These are phyloP conservation scores for Globisporangium okanoganense DNA, from an alignment of 352 stramenopile genomes.

Conservation along the genomic window DNA sequence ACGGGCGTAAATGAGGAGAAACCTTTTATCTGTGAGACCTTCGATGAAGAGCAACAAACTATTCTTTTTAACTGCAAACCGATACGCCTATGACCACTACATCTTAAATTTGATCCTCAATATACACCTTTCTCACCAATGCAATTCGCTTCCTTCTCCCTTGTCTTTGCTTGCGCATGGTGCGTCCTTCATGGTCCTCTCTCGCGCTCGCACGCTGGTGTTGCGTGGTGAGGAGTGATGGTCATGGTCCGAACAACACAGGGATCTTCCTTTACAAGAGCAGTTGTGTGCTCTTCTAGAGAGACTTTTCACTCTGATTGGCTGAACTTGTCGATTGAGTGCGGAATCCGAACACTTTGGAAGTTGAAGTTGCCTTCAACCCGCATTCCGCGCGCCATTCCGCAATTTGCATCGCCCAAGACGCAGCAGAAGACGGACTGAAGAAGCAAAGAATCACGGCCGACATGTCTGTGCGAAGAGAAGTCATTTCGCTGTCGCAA, in stretches of 20 bases:
- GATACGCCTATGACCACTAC: slow-evolving; percentile 13
- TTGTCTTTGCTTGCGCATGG: neutral
- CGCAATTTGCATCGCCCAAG: slow-evolving; percentile 7
- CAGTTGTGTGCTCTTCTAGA: neutral
- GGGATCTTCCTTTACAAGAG: slow-evolving; percentile 13
- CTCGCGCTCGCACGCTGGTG: neutral
- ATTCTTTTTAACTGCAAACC: slow-evolving; percentile 77
- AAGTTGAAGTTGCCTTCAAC: slow-evolving; percentile 14
- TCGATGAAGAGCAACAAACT: slow-evolving; percentile 71
- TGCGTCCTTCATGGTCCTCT: neutral
- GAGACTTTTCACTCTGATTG: slow-evolving; percentile 11
- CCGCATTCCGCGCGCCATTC: slow-evolving; percentile 6
- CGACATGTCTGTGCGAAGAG: slow-evolving; percentile 54
- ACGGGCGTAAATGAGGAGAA: slow-evolving; percentile 62
- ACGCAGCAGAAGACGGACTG: neutral
- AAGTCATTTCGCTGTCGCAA: slow-evolving; percentile 73
- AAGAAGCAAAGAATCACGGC: neutral
- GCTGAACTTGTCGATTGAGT: neutral
- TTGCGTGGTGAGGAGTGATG: too few relatives aligned
- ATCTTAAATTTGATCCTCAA: neutral
- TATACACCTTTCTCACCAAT: neutral
- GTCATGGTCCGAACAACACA: neutral
- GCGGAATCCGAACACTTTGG: slow-evolving; percentile 2
- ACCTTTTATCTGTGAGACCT: slow-evolving; percentile 62
- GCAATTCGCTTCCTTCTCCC: neutral